These are phyloP conservation scores for Neofusicoccum parvum DNA, from an alignment of 2,329 filamentous ascomycete genomes.

Conservation along the genomic window DNA sequence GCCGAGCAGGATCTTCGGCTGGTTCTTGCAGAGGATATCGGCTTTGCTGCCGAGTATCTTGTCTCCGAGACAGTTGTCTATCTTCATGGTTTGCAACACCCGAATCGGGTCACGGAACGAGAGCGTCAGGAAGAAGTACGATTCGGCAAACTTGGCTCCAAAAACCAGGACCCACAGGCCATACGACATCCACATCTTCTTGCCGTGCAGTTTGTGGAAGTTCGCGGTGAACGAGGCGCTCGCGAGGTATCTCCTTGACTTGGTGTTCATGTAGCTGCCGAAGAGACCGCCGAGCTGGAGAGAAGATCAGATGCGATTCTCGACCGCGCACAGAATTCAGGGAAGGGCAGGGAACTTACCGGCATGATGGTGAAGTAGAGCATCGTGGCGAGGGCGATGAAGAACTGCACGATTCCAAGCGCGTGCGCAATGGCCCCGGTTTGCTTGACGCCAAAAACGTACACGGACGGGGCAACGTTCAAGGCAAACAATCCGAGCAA, in stretches of 20 bases:
- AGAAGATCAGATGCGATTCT: too few species aligned
- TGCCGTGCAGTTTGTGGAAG: conserved; percentile 81
- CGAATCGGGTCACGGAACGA: conserved; percentile 93
- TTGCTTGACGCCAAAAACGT: conserved; percentile 74
- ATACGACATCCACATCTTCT: conserved; percentile 97
- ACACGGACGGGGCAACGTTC: conserved; percentile 83
- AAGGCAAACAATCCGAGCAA: conserved; percentile 75
- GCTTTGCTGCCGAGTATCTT: conserved; percentile 54
- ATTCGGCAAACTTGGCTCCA: conserved; percentile 86
- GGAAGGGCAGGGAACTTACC: too few species aligned
- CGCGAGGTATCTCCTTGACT: conserved; percentile 89
- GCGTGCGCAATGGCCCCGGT: conserved; percentile 64
- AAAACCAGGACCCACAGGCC: conserved; percentile 91
- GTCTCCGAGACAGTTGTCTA: conserved; percentile 76
- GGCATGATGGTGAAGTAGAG: conserved; percentile 39
- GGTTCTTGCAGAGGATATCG: conserved; percentile 71
- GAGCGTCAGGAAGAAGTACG: conserved; percentile 88
- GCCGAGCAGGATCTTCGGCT: conserved; percentile 79
- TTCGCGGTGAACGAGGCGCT: conserved; percentile 98
- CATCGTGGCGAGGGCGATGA: conserved; percentile 81
- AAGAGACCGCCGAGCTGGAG: conserved; percentile 34
- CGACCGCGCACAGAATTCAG: too few species aligned
- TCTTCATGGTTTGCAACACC: conserved; percentile 81
- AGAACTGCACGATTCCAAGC: conserved; percentile 89
- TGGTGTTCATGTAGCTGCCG: conserved; percentile 63